These are phyloP conservation scores for Candida nitratophila DNA, from an alignment of 805 yeast genomes.

Conservation along the genomic window DNA sequence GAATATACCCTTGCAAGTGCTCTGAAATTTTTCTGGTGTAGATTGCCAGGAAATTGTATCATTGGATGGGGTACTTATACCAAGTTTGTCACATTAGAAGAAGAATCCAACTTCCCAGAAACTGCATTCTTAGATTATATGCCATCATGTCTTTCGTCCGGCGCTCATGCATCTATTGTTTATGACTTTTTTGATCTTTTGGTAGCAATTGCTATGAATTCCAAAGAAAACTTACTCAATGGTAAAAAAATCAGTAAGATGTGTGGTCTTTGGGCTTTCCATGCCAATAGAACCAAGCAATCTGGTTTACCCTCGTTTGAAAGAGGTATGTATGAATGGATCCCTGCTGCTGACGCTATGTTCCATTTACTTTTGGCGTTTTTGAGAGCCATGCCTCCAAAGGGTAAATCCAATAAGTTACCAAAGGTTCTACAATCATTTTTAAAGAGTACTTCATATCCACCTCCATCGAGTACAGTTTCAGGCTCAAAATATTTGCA, in stretches of 20 bases:
- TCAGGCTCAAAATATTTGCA: conserved; percentile 19
- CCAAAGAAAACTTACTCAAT: conserved; percentile 69
- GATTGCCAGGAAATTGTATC: conserved; percentile 71
- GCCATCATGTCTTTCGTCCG: conserved; percentile 78
- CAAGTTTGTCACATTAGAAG: conserved; percentile 59
- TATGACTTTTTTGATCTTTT: conserved; percentile 81
- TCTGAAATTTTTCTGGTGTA: conserved; percentile 79
- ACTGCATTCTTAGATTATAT: conserved; percentile 72
- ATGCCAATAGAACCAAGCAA: conserved; percentile 20
- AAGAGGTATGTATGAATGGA: conserved; percentile 72
- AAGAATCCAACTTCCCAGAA: conserved; percentile 57
- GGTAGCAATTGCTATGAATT: conserved; percentile 70
- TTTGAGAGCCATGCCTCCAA: conserved; percentile 64
- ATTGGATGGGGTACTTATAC: conserved; percentile 84
- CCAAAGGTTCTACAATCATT: conserved; percentile 64
- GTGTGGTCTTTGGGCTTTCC: conserved; percentile 87
- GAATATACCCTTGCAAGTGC: conserved; percentile 68
- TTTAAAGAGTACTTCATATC: conserved; percentile 61
- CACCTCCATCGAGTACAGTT: conserved; percentile 33
- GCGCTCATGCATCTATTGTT: conserved; percentile 84
- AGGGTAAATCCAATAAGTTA: conserved; percentile 42
- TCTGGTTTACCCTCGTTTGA: conserved; percentile 43
- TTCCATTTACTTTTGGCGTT: conserved; percentile 75
- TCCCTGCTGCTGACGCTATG: conserved; percentile 77
- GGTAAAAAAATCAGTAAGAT: conserved; percentile 75